phyloP scores from a whole-genome alignment of 495 filamentous ascomycete genomes.

The Annulohypoxylon maeteangense region DNA sequence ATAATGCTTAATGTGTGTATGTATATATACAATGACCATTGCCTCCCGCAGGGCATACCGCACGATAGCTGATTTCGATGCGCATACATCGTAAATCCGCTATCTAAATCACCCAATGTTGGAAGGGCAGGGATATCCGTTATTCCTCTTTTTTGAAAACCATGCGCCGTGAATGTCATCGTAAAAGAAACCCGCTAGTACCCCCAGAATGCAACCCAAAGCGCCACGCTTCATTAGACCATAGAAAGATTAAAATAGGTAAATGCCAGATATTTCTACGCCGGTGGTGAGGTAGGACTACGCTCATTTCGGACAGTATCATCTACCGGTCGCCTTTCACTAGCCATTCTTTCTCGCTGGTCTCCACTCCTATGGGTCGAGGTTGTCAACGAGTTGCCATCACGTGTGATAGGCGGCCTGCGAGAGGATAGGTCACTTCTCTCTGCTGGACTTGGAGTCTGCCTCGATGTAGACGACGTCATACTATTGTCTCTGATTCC shows the following conservation, averaged over 20 bases:
- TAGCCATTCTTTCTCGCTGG: slow-evolving; percentile 25
- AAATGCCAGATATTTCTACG: slow-evolving; percentile 6
- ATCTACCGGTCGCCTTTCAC: slow-evolving; percentile 42
- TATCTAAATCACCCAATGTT: slow-evolving; percentile 1
- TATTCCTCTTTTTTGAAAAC: slow-evolving; percentile 24
- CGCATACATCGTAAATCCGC: neutral
- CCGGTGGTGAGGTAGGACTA: slow-evolving; percentile 27
- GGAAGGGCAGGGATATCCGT: neutral
- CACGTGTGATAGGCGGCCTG: slow-evolving; percentile 22
- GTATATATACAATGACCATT: slow-evolving; percentile 27
- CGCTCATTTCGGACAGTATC: slow-evolving; percentile 30
- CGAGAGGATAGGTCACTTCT: slow-evolving; percentile 21
- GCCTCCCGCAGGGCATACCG: neutral
- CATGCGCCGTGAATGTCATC: slow-evolving; percentile 43
- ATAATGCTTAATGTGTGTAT: slow-evolving; percentile 5
- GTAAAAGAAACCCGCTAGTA: slow-evolving; percentile 4
- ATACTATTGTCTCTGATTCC: slow-evolving; percentile 21
- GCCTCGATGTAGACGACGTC: slow-evolving; percentile 20
- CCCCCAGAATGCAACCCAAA: slow-evolving; percentile 31
- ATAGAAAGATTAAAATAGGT: slow-evolving; percentile 23
- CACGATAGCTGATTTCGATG: slow-evolving; percentile 17
- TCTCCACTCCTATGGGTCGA: slow-evolving; percentile 21
- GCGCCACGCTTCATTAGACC: slow-evolving; percentile 46
- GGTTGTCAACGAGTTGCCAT: slow-evolving; percentile 13
- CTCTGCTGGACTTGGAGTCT: slow-evolving; percentile 18